Base-by-base conservation (phyloP, 73 alveolate species). In the Paraurostyla sp. region DNA sequence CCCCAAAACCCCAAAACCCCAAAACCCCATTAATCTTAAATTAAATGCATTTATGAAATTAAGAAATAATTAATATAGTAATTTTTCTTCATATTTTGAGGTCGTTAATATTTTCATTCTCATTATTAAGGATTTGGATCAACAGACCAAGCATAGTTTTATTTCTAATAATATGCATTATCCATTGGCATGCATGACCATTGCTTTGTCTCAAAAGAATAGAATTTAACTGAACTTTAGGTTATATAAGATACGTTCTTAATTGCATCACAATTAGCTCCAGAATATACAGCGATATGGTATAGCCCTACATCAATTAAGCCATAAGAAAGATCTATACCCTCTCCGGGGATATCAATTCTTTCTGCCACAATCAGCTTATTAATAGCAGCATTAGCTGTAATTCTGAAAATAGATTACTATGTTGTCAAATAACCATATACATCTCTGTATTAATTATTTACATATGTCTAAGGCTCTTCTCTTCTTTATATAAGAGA, bases 131-230 rank as follows among this genome's bases (percentile, higher is more conserved):
- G n/a, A n/a, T n/a, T n/a, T n/a, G n/a, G n/a, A n/a, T n/a, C n/a
- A n/a, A n/a, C n/a, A n/a, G n/a, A n/a, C n/a, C n/a, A n/a, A n/a
- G n/a, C n/a, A n/a, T n/a, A n/a, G n/a, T n/a, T n/a, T n/a, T n/a
- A n/a, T n/a, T n/a, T n/a, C n/a, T n/a, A n/a, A n/a, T n/a, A n/a
- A n/a, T n/a, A n/a, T n/a, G n/a, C n/a, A n/a, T n/a, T n/a, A n/a
- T n/a, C n/a, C n/a, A n/a, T n/a, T n/a, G n/a, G n/a, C 87, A 73
- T 73, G 33, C 87, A 73, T 27, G 71, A 27, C 87, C 87, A 73
- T n/a, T 4, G 25, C 42, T 45, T 48, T 0, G 87, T 73, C 9
- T 36, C 3, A 48, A 73, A 73, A 1, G 71, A 43, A 36, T 73
- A 73, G 71, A 73, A 45, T 7, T 6, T 20, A 22, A 36, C 71